Conservation (phyloP, 1,139 yeast genomes). For the Yamadazyma pseudoaaseri region DNA sequence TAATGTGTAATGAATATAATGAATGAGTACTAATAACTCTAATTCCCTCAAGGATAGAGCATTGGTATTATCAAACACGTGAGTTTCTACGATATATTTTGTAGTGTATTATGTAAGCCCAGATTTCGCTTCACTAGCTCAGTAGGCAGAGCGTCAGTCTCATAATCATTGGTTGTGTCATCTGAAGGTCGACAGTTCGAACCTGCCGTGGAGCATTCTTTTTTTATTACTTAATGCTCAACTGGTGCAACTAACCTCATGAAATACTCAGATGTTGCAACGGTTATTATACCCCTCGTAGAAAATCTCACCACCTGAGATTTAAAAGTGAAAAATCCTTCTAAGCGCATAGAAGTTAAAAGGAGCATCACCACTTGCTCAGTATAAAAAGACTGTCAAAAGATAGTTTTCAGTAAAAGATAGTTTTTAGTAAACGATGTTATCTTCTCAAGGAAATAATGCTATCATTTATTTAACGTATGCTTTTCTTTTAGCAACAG, state of each 20-base stretch:
- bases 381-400: background rate
- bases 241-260: no score
- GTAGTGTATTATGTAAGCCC: background rate
- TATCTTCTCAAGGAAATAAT: slow-evolving; percentile 51
- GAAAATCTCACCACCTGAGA: no score
- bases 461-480: slow-evolving; percentile 79
- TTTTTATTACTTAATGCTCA: no score
- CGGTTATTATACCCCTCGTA: no score
- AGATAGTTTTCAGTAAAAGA: background rate
- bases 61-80: no score
- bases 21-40: no score
- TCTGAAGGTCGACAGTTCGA: slow-evolving; percentile 58
- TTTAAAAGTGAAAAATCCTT: slow-evolving; percentile 2
- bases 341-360: slow-evolving; percentile 14
- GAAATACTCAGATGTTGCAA: no score
- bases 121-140: slow-evolving; percentile 43
- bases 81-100: no score
- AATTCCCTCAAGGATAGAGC: no score
- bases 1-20: background rate
- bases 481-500: slow-evolving; percentile 61
- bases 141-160: slow-evolving; percentile 48
- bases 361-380: no score
- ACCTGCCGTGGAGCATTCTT: slow-evolving; percentile 51
- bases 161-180: slow-evolving; percentile 27
- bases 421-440: background rate